Evolutionary conservation across 306 rosid species (phyloP).

Genomic region (Vicia sativa): DNA sequence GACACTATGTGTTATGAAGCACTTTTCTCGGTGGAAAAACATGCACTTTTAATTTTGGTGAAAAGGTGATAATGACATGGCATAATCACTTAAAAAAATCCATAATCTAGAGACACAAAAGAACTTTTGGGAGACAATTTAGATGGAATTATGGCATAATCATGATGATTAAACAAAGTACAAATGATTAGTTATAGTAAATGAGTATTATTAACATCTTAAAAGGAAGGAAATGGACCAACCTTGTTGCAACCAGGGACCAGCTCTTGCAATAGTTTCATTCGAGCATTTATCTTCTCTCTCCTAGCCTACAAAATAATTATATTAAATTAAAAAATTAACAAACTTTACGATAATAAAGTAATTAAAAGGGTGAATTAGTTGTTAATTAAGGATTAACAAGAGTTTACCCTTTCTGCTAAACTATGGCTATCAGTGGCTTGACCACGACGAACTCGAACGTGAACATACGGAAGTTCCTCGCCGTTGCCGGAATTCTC

Average conservation of each 20-base stretch:
- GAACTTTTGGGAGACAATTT: slow-evolving; percentile 63
- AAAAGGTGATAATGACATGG: slow-evolving; percentile 59
- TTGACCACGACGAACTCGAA: slow-evolving; percentile 97
- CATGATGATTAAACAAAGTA: slow-evolving; percentile 43
- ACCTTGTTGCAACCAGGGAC: slow-evolving; percentile 99
- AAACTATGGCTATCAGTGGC: slow-evolving; percentile 98
- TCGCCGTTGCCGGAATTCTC: slow-evolving; percentile 63
- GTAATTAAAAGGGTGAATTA: slow-evolving; percentile 34
- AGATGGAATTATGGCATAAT: slow-evolving; percentile 43
- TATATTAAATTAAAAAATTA: neutral
- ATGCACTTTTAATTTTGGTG: slow-evolving; percentile 46
- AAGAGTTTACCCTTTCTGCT: slow-evolving; percentile 87
- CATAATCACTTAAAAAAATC: slow-evolving; percentile 9
- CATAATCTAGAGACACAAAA: slow-evolving; percentile 44
- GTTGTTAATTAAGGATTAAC: slow-evolving; percentile 32
- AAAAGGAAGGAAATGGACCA: slow-evolving; percentile 32
- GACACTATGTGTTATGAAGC: slow-evolving; percentile 40
- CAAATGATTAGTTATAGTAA: slow-evolving; percentile 35
- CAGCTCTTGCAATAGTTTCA: slow-evolving; percentile 95
- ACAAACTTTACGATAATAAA: slow-evolving; percentile 14
- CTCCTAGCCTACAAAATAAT: slow-evolving; percentile 83
- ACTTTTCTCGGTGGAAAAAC: slow-evolving; percentile 65
- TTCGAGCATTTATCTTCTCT: slow-evolving; percentile 97
- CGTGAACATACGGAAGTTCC: slow-evolving; percentile 89
- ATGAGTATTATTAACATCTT: slow-evolving; percentile 26